Evolutionary conservation across 140 eudicot genomes (phyloP).

Genomic region (Erigeron philadelphicus): DNA sequence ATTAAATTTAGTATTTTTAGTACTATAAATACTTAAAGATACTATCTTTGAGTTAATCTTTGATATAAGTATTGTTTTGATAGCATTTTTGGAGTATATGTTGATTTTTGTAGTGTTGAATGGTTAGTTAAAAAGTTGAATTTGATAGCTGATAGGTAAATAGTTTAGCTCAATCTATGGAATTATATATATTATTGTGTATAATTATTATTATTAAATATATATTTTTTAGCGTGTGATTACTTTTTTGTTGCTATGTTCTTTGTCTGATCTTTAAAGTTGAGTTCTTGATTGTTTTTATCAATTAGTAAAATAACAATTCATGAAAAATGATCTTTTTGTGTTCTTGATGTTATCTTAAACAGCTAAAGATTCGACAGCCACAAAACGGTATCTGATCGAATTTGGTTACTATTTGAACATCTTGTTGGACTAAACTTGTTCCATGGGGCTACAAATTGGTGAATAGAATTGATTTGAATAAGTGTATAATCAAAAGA

Average conservation of each 20-base stretch:
- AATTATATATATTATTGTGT: background rate
- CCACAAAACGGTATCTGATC: conserved; percentile 19
- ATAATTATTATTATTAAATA: too few relatives aligned
- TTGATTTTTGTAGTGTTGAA: too few relatives aligned
- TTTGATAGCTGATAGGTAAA: too few relatives aligned
- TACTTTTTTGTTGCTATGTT: conserved; percentile 1
- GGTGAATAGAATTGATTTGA: conserved; percentile 9
- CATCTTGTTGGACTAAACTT: conserved; percentile 20
- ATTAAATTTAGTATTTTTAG: too few relatives aligned
- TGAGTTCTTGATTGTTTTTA: conserved; percentile 22
- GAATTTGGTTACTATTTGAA: conserved; percentile 16
- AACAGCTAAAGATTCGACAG: conserved; percentile 22
- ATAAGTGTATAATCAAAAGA: background rate
- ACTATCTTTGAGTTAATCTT: too few relatives aligned
- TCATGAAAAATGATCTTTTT: background rate
- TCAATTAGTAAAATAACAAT: background rate
- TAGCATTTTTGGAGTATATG: too few relatives aligned
- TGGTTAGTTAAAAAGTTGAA: too few relatives aligned
- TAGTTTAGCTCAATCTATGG: too few relatives aligned
- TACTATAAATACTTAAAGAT: too few relatives aligned
- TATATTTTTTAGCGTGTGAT: too few relatives aligned
- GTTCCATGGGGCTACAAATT: conserved; percentile 16
- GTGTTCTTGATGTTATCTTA: background rate
- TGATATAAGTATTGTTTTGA: too few relatives aligned
- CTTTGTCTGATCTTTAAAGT: conserved; percentile 12